These are phyloP conservation scores for Lobosporangium transversale DNA, from an alignment of 192 early-diverging fungal genomes.

Conservation along the genomic window DNA sequence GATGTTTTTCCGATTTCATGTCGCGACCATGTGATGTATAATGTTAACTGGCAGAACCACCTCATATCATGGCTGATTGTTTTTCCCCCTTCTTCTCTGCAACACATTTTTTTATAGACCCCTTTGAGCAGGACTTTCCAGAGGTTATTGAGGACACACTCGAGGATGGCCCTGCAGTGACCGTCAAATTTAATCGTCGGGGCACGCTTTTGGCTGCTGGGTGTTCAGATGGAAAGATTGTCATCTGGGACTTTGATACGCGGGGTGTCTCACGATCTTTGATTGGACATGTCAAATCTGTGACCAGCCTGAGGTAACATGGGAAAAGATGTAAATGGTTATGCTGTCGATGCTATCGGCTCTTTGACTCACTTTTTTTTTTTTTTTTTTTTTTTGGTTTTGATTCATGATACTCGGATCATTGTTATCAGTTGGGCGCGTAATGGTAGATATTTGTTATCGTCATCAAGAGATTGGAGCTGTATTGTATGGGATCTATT, in stretches of 20 bases:
- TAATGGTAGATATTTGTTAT: slow-evolving; percentile 81
- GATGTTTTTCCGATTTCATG: no score
- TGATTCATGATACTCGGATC: not conserved
- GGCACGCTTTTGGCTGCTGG: slow-evolving; percentile 88
- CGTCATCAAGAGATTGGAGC: slow-evolving; percentile 81
- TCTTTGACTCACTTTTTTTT: not conserved
- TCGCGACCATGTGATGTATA: no score
- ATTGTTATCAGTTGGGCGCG: slow-evolving; percentile 77
- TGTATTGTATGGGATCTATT: slow-evolving; percentile 92
- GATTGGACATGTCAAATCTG: slow-evolving; percentile 75
- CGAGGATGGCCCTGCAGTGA: slow-evolving; percentile 72
- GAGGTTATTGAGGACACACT: slow-evolving; percentile 81
- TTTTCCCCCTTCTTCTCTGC: no score
- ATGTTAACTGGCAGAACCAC: no score
- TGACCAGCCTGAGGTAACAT: slow-evolving; percentile 80
- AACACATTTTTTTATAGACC: slow-evolving; percentile 53
- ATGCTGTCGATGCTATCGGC: not conserved
- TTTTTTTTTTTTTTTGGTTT: not conserved
- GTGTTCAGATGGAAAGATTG: slow-evolving; percentile 79
- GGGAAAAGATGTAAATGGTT: not conserved
- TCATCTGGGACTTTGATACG: slow-evolving; percentile 92
- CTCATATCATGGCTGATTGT: no score
- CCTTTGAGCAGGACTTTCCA: slow-evolving; percentile 85
- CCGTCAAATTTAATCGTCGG: slow-evolving; percentile 79
- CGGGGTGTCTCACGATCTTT: slow-evolving; percentile 76